Conservation (phyloP, 169 alveolate genomes). For the Miamiensis avidus region DNA sequence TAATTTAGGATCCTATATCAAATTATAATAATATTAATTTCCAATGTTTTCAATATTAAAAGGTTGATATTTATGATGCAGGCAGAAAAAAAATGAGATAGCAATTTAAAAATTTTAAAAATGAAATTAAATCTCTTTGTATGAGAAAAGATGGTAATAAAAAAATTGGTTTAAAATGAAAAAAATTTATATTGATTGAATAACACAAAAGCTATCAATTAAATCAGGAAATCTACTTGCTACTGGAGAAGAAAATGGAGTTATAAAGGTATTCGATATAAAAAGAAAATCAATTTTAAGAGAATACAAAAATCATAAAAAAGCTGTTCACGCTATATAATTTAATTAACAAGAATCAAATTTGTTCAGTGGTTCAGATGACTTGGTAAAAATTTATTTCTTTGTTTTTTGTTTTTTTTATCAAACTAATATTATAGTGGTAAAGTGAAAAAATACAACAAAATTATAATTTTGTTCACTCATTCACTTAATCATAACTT, state of each 20-base stretch:
- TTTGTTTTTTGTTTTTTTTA: too few relatives aligned
- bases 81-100: slow-evolving; percentile 4
- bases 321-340: slow-evolving; percentile 14
- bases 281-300: slow-evolving; percentile 19
- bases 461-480: too few relatives aligned
- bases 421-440: too few relatives aligned
- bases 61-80: slow-evolving; percentile 19
- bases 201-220: neutral
- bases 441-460: too few relatives aligned
- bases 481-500: too few relatives aligned
- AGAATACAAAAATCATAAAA: slow-evolving; percentile 12
- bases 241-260: slow-evolving; percentile 8
- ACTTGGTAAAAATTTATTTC: too few relatives aligned
- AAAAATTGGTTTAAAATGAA: too few relatives aligned
- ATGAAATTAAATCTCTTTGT: neutral
- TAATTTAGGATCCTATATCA: neutral
- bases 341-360: slow-evolving; percentile 6
- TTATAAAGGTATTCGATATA: slow-evolving; percentile 1
- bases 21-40: neutral
- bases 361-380: slow-evolving; percentile 25
- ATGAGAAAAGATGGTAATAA: slow-evolving; percentile 23
- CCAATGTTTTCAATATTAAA: neutral
- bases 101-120: slow-evolving; percentile 8
- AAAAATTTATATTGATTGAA: neutral
- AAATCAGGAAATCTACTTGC: slow-evolving; percentile 4